These are phyloP conservation scores for Ophidiomyces ophidiicola DNA, from an alignment of 2,329 filamentous ascomycete genomes.

Conservation along the genomic window DNA sequence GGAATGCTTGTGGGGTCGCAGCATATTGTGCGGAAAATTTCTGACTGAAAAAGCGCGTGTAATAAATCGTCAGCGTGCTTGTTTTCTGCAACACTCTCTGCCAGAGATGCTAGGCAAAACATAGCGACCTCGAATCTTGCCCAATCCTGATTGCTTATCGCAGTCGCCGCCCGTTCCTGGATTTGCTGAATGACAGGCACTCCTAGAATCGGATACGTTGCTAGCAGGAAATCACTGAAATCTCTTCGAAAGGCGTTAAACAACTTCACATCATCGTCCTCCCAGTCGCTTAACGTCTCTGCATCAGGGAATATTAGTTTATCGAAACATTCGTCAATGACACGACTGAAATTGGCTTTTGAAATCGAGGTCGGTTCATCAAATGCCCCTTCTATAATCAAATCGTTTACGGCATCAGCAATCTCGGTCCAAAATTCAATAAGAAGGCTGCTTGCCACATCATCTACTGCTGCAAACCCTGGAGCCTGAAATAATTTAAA, in stretches of 20 bases:
- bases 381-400: constrained; percentile 21
- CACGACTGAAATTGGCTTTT: constrained; percentile 30
- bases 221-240: constrained; percentile 35
- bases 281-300: constrained; percentile 29
- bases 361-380: constrained; percentile 22
- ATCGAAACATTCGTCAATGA: constrained; percentile 32
- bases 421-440: constrained; percentile 35
- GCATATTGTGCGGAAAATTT: constrained; percentile 26
- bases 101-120: constrained; percentile 34
- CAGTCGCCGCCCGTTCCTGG: constrained; percentile 26
- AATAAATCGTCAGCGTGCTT: constrained; percentile 31
- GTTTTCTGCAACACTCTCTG: constrained; percentile 36
- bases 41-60: constrained; percentile 31
- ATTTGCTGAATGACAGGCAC: constrained; percentile 33
- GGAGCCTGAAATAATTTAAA: constrained; percentile 31
- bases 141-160: constrained; percentile 29
- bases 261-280: constrained; percentile 32
- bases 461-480: constrained; percentile 32
- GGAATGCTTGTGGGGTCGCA: constrained; percentile 24
- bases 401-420: constrained; percentile 29
- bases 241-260: constrained; percentile 35
- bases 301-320: constrained; percentile 32
- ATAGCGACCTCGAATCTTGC: constrained; percentile 34
- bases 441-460: constrained; percentile 26
- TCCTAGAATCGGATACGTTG: constrained; percentile 34